Evolutionary conservation across 768 basidiomycete species (phyloP).

Genomic region (Hericium erinaceus): DNA sequence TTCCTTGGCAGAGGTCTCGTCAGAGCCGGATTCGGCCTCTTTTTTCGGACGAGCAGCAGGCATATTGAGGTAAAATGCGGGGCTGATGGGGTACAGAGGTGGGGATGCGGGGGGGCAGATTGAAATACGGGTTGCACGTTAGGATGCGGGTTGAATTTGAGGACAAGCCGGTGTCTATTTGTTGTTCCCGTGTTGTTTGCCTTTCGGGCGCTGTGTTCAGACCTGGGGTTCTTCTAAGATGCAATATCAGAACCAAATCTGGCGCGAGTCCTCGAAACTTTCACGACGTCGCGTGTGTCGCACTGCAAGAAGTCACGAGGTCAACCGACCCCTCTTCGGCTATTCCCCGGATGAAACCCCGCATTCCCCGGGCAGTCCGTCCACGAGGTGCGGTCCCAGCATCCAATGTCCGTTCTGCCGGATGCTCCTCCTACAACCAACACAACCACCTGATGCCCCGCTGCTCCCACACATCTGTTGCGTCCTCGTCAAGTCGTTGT

Average conservation of each 20-base stretch:
- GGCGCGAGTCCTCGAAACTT: slow-evolving; percentile 6
- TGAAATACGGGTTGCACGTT: slow-evolving; percentile 8
- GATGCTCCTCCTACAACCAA: background rate
- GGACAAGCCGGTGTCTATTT: slow-evolving; percentile 13
- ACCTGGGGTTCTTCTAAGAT: slow-evolving; percentile 11
- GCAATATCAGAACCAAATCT: slow-evolving; percentile 17
- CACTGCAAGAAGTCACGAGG: slow-evolving; percentile 3
- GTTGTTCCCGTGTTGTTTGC: slow-evolving; percentile 17
- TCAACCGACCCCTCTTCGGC: background rate
- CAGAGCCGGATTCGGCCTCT: slow-evolving; percentile 53
- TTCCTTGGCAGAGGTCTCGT: slow-evolving; percentile 50
- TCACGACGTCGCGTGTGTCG: background rate
- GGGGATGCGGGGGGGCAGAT: slow-evolving; percentile 16
- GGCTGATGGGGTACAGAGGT: slow-evolving; percentile 20
- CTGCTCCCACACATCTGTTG: too few relatives aligned
- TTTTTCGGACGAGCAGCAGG: slow-evolving; percentile 61
- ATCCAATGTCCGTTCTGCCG: background rate
- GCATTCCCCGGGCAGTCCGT: background rate
- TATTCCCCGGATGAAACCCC: slow-evolving; percentile 1
- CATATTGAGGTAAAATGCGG: slow-evolving; percentile 31
- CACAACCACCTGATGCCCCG: background rate
- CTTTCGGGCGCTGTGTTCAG: slow-evolving; percentile 7
- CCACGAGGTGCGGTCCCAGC: background rate
- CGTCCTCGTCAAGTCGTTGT: too few relatives aligned
- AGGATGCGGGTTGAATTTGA: slow-evolving; percentile 11